Evolutionary conservation across 306 rosid species (phyloP), one percentile per base, ranked within the genome.

Genomic region (Oemleria cerasiformis): DNA sequence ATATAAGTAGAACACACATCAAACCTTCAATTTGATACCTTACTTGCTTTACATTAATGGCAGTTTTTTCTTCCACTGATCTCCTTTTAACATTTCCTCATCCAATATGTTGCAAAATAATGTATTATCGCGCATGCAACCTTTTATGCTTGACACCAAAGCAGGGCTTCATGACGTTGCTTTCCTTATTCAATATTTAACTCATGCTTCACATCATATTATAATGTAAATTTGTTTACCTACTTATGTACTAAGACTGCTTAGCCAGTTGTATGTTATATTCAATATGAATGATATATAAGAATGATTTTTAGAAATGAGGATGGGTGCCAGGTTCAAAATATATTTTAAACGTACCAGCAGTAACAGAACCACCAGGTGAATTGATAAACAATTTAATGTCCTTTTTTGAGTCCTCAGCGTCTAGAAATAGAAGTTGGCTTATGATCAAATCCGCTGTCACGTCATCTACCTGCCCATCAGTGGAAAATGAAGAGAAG

Each of bases 341-440:
- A 40, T 59, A 56, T 53, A 76, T 50, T 49, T 41, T 17, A 55
- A 23, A 70, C 82, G 67, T 90, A 93, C 97, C 95, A 67, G 98
- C 92, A 73, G 98, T 93, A 65, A 91, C 83, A 71, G 97, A 91
- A 73, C 98, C 98, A 76, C 98, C 98, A 4, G 98, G 98, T 47
- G 97, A 94, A 80, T 89, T 94, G 74, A 94, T 94, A 68, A 94
- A 87, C 82, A 91, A 72, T 75, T 80, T 94, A 51, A 94, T 94
- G 66, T 91, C 97, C 74, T 89, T 91, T 59, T 75, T 86, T 1
- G 98, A 59, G 80, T 94, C 96, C 71, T 89, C 98, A 39, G 90
- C 96, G 83, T 94, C 98, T 75, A 94, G 86, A 82, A 94, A 84
- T 19, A 94, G 78, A 69, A 94, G 97, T 71, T 94, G 97, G 75